Percentiles rank a stretch among this genome's conserved stretches.
Evolutionary conservation across 2,329 filamentous ascomycete species (phyloP).

Genomic region (Leptodontidium sp.): DNA sequence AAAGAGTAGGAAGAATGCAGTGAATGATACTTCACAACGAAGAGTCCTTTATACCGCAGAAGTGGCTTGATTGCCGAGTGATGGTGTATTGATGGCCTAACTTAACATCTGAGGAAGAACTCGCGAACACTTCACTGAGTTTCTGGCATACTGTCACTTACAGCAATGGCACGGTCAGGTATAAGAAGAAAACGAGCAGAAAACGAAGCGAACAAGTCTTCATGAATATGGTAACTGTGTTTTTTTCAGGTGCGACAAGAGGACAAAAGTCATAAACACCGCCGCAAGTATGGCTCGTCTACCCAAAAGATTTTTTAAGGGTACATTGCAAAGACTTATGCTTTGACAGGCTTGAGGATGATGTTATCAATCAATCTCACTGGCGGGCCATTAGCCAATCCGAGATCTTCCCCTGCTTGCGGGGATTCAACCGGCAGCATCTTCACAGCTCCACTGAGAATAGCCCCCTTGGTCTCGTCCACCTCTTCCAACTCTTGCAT

Average conservation of each 20-base stretch:
- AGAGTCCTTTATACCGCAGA: no score
- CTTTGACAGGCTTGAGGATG: slow-evolving; percentile 62
- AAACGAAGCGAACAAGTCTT: not conserved
- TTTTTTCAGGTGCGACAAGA: no score
- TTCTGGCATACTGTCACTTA: not conserved
- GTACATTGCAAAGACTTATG: slow-evolving; percentile 20
- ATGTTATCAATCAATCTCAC: slow-evolving; percentile 97
- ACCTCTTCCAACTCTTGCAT: slow-evolving; percentile 80
- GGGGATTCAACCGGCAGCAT: slow-evolving; percentile 83
- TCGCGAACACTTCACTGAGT: not conserved
- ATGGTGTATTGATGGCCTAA: not conserved
- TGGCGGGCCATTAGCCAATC: slow-evolving; percentile 73
- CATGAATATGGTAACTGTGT: no score
- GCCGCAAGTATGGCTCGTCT: no score
- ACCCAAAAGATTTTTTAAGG: no score
- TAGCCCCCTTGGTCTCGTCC: slow-evolving; percentile 75
- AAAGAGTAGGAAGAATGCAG: no score
- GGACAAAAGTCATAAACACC: no score
- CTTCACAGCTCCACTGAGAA: slow-evolving; percentile 89
- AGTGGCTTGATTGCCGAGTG: no score
- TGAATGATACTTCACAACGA: no score
- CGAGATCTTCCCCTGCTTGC: slow-evolving; percentile 76
- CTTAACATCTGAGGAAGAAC: not conserved
- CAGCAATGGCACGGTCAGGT: not conserved
- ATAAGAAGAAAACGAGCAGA: not conserved